These are phyloP conservation scores for Maudiozyma saulgeensis DNA, from an alignment of 805 yeast genomes.

Conservation along the genomic window DNA sequence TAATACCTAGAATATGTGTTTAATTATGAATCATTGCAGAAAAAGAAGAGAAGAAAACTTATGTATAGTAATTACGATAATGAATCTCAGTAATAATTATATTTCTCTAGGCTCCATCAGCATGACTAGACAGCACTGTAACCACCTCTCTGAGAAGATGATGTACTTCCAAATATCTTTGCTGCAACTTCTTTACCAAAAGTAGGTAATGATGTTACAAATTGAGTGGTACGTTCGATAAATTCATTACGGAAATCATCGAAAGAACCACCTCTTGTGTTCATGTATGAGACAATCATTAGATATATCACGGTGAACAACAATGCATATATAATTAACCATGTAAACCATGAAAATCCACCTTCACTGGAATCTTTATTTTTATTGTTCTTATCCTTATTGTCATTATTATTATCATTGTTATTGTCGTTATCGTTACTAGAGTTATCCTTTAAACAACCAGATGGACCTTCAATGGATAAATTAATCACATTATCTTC, in stretches of 20 bases:
- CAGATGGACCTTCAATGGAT: slow-evolving; percentile 34
- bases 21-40: too few species aligned
- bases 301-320: slow-evolving; percentile 65
- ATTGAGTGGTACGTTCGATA: slow-evolving; percentile 53
- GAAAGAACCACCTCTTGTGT: slow-evolving; percentile 55
- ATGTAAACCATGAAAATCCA: slow-evolving; percentile 47
- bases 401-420: slow-evolving; percentile 21
- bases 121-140: slow-evolving; percentile 72
- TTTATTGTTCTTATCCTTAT: slow-evolving; percentile 17
- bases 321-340: slow-evolving; percentile 63
- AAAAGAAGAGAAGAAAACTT: too few species aligned
- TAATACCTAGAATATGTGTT: too few species aligned
- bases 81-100: background rate
- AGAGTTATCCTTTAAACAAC: slow-evolving; percentile 31
- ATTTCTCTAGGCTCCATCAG: background rate
- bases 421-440: slow-evolving; percentile 15
- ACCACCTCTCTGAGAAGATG: slow-evolving; percentile 60
- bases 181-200: slow-evolving; percentile 59
- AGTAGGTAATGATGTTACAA: slow-evolving; percentile 51
- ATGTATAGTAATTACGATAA: background rate
- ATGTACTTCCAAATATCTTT: slow-evolving; percentile 47
- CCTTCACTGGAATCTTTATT: slow-evolving; percentile 20
- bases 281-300: slow-evolving; percentile 60
- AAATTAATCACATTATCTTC: slow-evolving; percentile 21
- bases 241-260: slow-evolving; percentile 70